Evolutionary conservation across 2,329 filamentous ascomycete genomes (phyloP).

Genomic region (Cadophora luteo-olivacea): DNA sequence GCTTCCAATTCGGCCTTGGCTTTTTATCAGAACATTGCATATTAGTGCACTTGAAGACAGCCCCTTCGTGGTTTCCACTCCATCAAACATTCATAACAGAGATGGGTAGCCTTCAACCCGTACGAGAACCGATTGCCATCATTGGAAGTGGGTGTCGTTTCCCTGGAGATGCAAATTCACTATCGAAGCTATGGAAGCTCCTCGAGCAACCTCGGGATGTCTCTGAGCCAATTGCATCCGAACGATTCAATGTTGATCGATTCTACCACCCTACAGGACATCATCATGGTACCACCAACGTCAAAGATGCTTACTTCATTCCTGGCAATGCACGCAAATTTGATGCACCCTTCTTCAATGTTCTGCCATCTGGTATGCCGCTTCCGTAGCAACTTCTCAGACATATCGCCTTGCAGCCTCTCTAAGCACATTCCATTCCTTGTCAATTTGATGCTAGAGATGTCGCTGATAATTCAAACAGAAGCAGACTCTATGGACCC

Average conservation of each 20-base stretch:
- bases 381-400: no score
- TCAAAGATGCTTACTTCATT: conserved; percentile 19
- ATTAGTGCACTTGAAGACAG: neutral
- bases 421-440: neutral
- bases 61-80: neutral
- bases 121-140: conserved; percentile 23
- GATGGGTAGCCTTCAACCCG: neutral
- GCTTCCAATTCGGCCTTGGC: neutral
- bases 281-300: conserved; percentile 22
- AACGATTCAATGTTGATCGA: neutral
- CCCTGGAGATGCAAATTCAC: conserved; percentile 22
- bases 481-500: conserved; percentile 43
- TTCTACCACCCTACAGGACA: conserved; percentile 56
- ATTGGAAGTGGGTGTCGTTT: conserved; percentile 23
- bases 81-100: neutral
- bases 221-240: conserved; percentile 38
- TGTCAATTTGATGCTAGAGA: neutral
- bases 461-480: neutral
- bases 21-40: neutral
- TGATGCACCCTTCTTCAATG: conserved; percentile 32
- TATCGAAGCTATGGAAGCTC: conserved; percentile 44
- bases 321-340: conserved; percentile 26
- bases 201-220: conserved; percentile 28
- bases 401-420: neutral
- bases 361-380: neutral